Percentiles rank a stretch among this genome's conserved stretches.
Evolutionary conservation across 345 rosid genomes (phyloP).

Genomic region (Noccaea bulbosa): DNA sequence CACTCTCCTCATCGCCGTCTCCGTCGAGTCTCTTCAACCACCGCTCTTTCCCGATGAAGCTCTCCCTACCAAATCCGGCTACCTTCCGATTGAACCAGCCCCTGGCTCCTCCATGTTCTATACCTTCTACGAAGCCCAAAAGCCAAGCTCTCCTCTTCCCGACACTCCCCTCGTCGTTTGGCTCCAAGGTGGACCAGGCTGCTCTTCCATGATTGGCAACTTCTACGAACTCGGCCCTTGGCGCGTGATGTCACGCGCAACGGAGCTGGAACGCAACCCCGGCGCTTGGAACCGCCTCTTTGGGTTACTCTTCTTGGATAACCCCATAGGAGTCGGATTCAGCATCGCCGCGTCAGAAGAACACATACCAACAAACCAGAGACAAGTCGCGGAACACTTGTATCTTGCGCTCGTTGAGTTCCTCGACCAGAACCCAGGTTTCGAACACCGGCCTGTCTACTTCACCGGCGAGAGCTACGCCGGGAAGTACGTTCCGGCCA

Average conservation of each 20-base stretch:
- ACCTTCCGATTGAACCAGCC: constrained; percentile 60
- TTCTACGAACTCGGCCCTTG: constrained; percentile 87
- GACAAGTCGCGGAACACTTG: constrained; percentile 62
- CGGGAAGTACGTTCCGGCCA: constrained; percentile 78
- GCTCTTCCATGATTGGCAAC: constrained; percentile 92
- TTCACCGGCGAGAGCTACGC: constrained; percentile 87
- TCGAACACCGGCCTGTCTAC: constrained; percentile 61
- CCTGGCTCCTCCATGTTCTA: constrained; percentile 72
- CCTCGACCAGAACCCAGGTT: constrained; percentile 48
- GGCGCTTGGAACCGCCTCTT: constrained; percentile 88
- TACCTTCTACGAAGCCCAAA: constrained; percentile 78
- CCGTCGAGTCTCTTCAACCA: constrained; percentile 38
- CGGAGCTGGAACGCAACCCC: constrained; percentile 51
- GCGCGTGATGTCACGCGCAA: constrained; percentile 48
- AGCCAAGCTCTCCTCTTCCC: constrained; percentile 46
- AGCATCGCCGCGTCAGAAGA: constrained; percentile 62
- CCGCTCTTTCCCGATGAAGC: constrained; percentile 57
- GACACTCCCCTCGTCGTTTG: constrained; percentile 76
- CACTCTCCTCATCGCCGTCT: constrained; percentile 35
- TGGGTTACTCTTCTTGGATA: constrained; percentile 76
- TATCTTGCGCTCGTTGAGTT: constrained; percentile 60
- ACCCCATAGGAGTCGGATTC: constrained; percentile 86
- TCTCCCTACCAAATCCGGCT: constrained; percentile 85
- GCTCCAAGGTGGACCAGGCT: constrained; percentile 96
- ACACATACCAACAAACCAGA: constrained; percentile 71